Percentiles rank a stretch among this genome's conserved stretches.
These are phyloP conservation scores for Pisolithus thermaeus DNA, from an alignment of 1,284 basidiomycete genomes.

Conservation along the genomic window DNA sequence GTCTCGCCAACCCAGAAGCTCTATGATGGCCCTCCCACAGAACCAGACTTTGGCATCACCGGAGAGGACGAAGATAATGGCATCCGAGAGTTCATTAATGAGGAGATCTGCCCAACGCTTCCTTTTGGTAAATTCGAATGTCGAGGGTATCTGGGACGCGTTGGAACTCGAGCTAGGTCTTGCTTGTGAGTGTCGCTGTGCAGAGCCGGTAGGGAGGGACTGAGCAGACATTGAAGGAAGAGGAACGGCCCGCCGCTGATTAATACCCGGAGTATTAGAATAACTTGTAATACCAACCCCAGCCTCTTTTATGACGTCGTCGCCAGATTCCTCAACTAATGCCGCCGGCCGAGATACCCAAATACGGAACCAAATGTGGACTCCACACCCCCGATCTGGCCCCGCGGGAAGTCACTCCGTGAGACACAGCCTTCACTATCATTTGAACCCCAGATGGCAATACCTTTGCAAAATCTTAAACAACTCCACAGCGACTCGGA, in stretches of 20 bases:
- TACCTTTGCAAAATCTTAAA: no score
- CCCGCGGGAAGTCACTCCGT: neutral
- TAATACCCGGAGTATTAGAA: neutral
- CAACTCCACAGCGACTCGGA: no score
- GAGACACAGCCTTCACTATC: no score
- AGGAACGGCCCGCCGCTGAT: neutral
- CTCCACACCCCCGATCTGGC: constrained; percentile 1
- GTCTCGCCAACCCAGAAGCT: constrained; percentile 72
- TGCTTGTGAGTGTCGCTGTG: neutral
- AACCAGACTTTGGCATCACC: constrained; percentile 58
- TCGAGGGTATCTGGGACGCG: constrained; percentile 18
- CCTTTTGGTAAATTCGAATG: constrained; percentile 78
- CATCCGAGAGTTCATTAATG: constrained; percentile 70
- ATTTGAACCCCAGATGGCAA: no score
- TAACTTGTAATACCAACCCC: neutral
- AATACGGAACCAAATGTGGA: neutral
- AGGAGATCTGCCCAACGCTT: constrained; percentile 85
- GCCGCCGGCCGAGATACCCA: neutral
- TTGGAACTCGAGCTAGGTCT: neutral
- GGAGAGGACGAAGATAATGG: constrained; percentile 64
- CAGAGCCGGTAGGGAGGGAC: neutral
- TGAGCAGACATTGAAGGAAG: constrained; percentile 16
- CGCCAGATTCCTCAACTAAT: neutral
- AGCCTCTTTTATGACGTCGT: constrained; percentile 7
- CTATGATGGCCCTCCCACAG: constrained; percentile 61